Conservation (phyloP, 2,329 filamentous ascomycete genomes). For the Aspergillus hortae region DNA sequence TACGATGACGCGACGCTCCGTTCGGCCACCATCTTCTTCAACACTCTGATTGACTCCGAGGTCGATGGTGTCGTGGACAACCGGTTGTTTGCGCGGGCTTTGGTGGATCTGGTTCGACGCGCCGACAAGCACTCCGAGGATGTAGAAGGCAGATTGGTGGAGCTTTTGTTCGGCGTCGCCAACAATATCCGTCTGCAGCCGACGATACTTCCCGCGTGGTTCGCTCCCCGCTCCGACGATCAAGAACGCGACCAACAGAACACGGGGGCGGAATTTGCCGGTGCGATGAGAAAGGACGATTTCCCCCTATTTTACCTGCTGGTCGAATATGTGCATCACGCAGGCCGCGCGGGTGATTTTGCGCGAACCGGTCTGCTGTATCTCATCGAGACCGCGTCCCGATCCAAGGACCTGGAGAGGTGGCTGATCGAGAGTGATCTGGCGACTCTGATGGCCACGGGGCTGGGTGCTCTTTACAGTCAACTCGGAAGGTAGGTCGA, state of each 20-base stretch:
- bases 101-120: slow-evolving; percentile 80
- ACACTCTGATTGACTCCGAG: slow-evolving; percentile 90
- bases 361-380: slow-evolving; percentile 90
- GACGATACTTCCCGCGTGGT: slow-evolving; percentile 85
- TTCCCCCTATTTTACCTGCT: slow-evolving; percentile 95
- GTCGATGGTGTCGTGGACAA: slow-evolving; percentile 93
- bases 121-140: slow-evolving; percentile 67
- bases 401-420: slow-evolving; percentile 76
- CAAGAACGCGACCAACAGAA: slow-evolving; percentile 39
- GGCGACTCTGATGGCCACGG: slow-evolving; percentile 94
- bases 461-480: slow-evolving; percentile 74
- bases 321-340: slow-evolving; percentile 94
- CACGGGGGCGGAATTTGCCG: slow-evolving; percentile 69
- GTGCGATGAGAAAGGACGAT: slow-evolving; percentile 81
- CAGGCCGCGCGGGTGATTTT: slow-evolving; percentile 93
- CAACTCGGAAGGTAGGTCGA: slow-evolving; percentile 57
- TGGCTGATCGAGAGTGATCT: slow-evolving; percentile 98
- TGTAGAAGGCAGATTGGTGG: slow-evolving; percentile 83
- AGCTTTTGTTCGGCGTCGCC: slow-evolving; percentile 91
- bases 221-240: slow-evolving; percentile 58
- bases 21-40: slow-evolving; percentile 81
- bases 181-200: slow-evolving; percentile 93
- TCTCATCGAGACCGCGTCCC: slow-evolving; percentile 88
- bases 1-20: slow-evolving; percentile 83
- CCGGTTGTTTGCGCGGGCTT: slow-evolving; percentile 74